Base-by-base conservation (phyloP, 768 basidiomycete genomes). In the Clavaria fumosa region DNA sequence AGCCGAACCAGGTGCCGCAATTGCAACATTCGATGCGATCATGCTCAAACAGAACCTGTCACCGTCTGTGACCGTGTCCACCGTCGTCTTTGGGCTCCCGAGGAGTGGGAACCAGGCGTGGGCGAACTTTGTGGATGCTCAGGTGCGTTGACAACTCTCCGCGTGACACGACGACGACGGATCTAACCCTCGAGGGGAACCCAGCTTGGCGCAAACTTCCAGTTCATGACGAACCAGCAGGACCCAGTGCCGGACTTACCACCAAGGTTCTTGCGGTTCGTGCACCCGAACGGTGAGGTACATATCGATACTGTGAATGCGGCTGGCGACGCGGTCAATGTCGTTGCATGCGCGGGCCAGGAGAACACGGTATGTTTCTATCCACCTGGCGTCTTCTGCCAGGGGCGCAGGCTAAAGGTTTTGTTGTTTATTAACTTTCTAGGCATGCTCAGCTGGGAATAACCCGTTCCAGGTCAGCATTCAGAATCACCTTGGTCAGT, bases 21-120 rank as follows among this genome's bases (percentile, higher is more conserved):
- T 69, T 27, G 62, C 66, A n/a, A 53, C 56, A 22, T 55, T 69
- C 41, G 66, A 67, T 44, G 60, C 60, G 9, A 48, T 61, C 30
- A 53, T 63, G 50, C 53, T 69, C 34, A 53, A 51, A 23, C 48
- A 53, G 43, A 42, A 52, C n/a, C 57, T 68, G 24, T 53, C 53
- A 31, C 36, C 57, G 7, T 54, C 53, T 22, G 45, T 61, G 14
- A 12, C 44, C 3, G 45, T 67, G 40, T 54, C 44, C 3, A 55
- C 61, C 1, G 54, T 55, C 10, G 53, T 57, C 21, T 66, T 60
- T 36, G 64, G 64, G n/a, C 53, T 63, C 15, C 67, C 66, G 0
- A 54, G 66, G 7, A 59, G 59, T 22, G 66, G 66, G 1, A 63
- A 69, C 49, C 47, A 60, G 40, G 60, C 48, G 3, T 67, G 60